A percentile compares a stretch with the other conserved stretches of the same genome.
Conservation (phyloP, 2,329 filamentous ascomycete genomes). For the Fusarium neocosmosporiellum region DNA sequence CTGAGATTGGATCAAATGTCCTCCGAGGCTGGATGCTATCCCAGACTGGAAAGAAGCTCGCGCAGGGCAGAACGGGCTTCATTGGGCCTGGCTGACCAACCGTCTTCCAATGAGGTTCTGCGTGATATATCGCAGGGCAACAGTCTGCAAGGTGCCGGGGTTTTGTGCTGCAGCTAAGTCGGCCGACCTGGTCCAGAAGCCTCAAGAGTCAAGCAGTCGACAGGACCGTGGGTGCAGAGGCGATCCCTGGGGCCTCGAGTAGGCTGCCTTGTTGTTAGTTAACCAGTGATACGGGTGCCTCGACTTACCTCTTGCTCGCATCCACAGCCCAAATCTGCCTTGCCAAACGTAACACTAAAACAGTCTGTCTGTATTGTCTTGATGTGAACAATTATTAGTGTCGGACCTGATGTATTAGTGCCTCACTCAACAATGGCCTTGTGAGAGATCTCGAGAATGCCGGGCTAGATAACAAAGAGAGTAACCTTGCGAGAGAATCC, state of each 20-base stretch:
- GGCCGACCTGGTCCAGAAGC: conserved; percentile 1
- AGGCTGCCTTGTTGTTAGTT: background rate
- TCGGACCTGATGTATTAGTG: background rate
- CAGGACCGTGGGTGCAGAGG: background rate
- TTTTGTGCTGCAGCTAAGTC: conserved; percentile 17
- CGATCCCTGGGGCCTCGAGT: background rate
- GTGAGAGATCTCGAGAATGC: background rate
- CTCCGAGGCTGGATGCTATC: background rate
- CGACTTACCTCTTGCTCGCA: background rate
- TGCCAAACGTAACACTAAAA: background rate
- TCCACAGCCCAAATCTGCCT: conserved; percentile 16
- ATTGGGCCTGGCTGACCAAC: background rate
- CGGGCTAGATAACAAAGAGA: background rate
- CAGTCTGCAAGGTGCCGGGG: background rate
- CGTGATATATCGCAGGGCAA: conserved; percentile 20
- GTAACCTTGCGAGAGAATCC: background rate
- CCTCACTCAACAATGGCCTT: background rate
- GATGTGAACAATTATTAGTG: background rate
- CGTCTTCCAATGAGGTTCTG: background rate
- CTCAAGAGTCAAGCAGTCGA: conserved; percentile 17
- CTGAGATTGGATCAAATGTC: background rate
- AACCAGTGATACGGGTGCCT: background rate
- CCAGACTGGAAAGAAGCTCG: conserved; percentile 1
- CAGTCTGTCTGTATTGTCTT: background rate
- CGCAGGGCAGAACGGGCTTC: conserved; percentile 16